These are phyloP conservation scores for Colletotrichum ledebouriae DNA, from an alignment of 2,329 filamentous ascomycete species.

Conservation along the genomic window DNA sequence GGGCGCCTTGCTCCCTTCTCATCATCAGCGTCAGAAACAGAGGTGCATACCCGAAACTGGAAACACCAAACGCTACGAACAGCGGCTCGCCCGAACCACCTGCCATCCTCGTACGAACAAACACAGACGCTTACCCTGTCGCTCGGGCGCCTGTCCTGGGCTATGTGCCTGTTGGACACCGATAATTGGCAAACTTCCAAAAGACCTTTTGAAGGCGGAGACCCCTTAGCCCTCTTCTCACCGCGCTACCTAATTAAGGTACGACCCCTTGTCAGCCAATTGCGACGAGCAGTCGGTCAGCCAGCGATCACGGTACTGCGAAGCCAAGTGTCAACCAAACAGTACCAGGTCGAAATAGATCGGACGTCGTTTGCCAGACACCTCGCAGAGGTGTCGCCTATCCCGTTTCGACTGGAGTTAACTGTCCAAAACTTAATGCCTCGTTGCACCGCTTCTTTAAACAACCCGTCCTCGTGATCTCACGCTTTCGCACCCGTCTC, in stretches of 20 bases:
- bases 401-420: constrained; percentile 4
- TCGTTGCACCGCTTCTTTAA: not conserved
- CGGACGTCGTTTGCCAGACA: constrained; percentile 27
- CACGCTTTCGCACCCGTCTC: not conserved
- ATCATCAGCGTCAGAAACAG: not conserved
- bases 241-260: constrained; percentile 25
- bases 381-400: constrained; percentile 3
- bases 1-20: not conserved
- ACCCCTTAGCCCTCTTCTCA: constrained; percentile 23
- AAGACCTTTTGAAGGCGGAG: constrained; percentile 37
- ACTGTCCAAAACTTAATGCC: constrained; percentile 4
- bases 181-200: constrained; percentile 33
- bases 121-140: not conserved
- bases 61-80: constrained; percentile 18
- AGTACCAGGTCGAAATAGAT: not conserved
- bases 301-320: constrained; percentile 5
- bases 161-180: constrained; percentile 20
- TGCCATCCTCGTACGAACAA: constrained; percentile 23
- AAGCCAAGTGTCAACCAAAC: constrained; percentile 20
- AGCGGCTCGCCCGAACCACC: constrained; percentile 31
- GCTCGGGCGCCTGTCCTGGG: constrained; percentile 18
- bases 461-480: not conserved
- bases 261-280: constrained; percentile 13
- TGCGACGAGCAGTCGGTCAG: constrained; percentile 20
- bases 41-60: constrained; percentile 24